phyloP scores from a whole-genome alignment of 352 stramenopile genomes.

The Globisporangium takayamanum region DNA sequence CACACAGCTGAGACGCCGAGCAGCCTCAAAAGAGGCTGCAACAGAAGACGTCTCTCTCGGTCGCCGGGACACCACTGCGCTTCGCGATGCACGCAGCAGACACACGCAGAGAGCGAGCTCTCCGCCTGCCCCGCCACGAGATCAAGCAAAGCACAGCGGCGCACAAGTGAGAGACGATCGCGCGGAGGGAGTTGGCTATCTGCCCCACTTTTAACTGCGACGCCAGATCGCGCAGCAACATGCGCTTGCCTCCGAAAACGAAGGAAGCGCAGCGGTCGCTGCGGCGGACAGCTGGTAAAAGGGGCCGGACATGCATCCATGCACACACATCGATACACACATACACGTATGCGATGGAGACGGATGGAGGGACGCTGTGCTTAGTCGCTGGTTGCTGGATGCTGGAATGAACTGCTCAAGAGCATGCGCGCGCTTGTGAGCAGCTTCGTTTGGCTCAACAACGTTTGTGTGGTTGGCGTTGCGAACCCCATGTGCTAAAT shows the following conservation, averaged over 20 bases:
- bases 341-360: neutral
- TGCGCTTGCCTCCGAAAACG: neutral
- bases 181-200: conserved; percentile 30
- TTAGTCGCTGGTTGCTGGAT: neutral
- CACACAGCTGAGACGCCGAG: conserved; percentile 25
- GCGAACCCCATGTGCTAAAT: no score
- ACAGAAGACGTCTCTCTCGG: conserved; percentile 18
- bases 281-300: conserved; percentile 65
- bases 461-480: no score
- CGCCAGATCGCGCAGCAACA: conserved; percentile 18
- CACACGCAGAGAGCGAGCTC: neutral
- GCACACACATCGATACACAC: neutral
- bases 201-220: conserved; percentile 76
- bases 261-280: conserved; percentile 1
- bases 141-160: conserved; percentile 18
- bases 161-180: conserved; percentile 17
- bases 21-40: conserved; percentile 1
- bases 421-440: no score
- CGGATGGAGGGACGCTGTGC: neutral
- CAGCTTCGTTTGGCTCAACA: no score
- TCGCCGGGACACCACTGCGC: conserved; percentile 3
- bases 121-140: conserved; percentile 7
- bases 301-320: conserved; percentile 20
- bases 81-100: neutral
- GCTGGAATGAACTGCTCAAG: no score